Conservation (phyloP, 1,284 basidiomycete genomes). For the Caloboletus firmus region DNA sequence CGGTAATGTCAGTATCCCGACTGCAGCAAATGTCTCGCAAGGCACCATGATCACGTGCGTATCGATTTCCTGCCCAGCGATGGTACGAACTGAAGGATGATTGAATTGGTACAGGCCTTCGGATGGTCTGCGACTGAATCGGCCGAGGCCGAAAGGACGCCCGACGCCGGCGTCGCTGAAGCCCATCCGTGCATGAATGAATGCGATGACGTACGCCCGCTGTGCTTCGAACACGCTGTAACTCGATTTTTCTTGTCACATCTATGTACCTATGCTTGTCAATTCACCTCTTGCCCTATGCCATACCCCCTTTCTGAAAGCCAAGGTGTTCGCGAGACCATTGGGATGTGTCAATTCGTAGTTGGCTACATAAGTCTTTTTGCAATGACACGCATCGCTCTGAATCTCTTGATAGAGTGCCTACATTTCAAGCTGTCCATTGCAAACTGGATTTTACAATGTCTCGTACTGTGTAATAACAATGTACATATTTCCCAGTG, state of each 20-base stretch:
- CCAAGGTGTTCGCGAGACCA: not conserved
- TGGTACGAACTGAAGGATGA: not conserved
- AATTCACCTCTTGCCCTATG: conserved; percentile 7
- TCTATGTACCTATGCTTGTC: conserved; percentile 27
- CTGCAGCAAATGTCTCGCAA: conserved; percentile 32
- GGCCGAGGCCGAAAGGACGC: conserved; percentile 47
- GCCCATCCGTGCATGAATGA: conserved; percentile 27
- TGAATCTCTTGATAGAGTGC: not conserved
- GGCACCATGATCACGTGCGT: conserved; percentile 58
- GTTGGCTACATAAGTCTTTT: not conserved
- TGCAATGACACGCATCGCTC: not conserved
- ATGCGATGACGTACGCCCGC: not conserved
- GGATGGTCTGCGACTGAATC: conserved; percentile 62
- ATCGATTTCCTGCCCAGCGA: not conserved
- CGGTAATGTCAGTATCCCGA: conserved; percentile 4
- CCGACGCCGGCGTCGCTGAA: conserved; percentile 22
- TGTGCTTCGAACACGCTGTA: not conserved
- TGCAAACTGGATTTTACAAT: not conserved
- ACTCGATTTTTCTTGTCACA: conserved; percentile 1
- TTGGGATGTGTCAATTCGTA: conserved; percentile 5
- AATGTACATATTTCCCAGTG: not conserved
- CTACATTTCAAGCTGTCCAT: too few species aligned
- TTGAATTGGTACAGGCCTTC: conserved; percentile 45
- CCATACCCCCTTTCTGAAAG: conserved; percentile 4
- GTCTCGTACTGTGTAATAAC: not conserved